Evolutionary conservation across 208 protist genomes (phyloP).

Genomic region (Giardia muris): DNA sequence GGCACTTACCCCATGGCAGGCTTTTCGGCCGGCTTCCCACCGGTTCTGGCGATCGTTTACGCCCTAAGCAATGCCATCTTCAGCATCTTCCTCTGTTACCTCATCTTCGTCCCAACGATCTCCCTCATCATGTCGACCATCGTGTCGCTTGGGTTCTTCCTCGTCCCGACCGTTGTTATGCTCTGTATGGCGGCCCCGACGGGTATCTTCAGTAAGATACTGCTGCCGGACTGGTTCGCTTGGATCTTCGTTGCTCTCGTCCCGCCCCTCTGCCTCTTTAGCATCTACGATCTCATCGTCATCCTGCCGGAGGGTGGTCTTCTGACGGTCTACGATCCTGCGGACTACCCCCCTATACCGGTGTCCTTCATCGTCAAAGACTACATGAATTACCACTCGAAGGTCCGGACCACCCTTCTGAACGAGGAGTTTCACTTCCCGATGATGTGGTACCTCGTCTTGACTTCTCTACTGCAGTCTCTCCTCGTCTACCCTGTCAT

Average conservation of each 20-base stretch:
- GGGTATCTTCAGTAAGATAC: background rate
- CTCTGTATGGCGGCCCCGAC: background rate
- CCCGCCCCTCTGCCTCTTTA: background rate
- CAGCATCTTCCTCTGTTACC: background rate
- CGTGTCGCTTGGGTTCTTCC: background rate
- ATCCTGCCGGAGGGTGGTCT: background rate
- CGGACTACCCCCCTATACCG: background rate
- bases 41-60: background rate
- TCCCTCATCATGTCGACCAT: background rate
- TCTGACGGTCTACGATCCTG: background rate
- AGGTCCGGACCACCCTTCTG: no score
- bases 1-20: background rate
- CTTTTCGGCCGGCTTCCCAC: background rate
- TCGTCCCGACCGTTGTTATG: background rate
- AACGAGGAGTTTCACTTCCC: no score
- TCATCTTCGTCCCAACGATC: background rate
- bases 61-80: background rate
- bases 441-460: background rate
- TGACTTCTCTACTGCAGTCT: background rate
- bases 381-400: background rate
- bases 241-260: background rate
- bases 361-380: background rate
- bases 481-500: background rate
- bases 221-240: background rate
- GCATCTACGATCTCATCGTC: background rate